Conservation (phyloP, 73 alveolate species). For the Paramecium bursaria region DNA sequence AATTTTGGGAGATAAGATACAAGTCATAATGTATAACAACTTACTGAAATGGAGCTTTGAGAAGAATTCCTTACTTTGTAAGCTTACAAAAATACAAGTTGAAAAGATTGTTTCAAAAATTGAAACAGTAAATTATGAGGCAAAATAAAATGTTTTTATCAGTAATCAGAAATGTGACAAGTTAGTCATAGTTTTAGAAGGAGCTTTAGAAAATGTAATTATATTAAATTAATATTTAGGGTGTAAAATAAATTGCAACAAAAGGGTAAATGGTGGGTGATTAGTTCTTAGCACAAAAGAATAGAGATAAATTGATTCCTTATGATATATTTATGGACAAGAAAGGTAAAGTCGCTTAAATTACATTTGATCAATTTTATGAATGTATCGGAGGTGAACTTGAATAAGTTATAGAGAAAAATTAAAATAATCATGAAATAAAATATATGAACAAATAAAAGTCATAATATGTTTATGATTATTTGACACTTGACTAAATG, state of each 20-base stretch:
- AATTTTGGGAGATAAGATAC: slow-evolving; percentile 70
- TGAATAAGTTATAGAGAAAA: slow-evolving; percentile 61
- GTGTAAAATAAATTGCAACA: slow-evolving; percentile 73
- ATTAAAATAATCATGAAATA: slow-evolving; percentile 64
- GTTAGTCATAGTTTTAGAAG: slow-evolving; percentile 59
- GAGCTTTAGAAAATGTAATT: slow-evolving; percentile 34
- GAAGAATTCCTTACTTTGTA: slow-evolving; percentile 36
- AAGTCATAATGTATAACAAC: slow-evolving; percentile 70
- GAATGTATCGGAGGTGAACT: slow-evolving; percentile 69
- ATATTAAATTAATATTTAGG: slow-evolving; percentile 51
- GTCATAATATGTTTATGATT: slow-evolving; percentile 26
- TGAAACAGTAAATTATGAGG: slow-evolving; percentile 57
- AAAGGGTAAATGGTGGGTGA: slow-evolving; percentile 76
- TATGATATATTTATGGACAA: slow-evolving; percentile 74
- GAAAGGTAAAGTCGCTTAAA: slow-evolving; percentile 64
- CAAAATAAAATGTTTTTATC: slow-evolving; percentile 3
- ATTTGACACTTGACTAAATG: slow-evolving; percentile 58
- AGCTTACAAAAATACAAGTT: slow-evolving; percentile 65
- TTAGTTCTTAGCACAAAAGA: slow-evolving; percentile 70
- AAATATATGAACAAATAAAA: slow-evolving; percentile 62
- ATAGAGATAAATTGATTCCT: slow-evolving; percentile 70
- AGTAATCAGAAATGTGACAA: slow-evolving; percentile 30
- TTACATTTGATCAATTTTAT: slow-evolving; percentile 47
- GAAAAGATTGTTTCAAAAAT: slow-evolving; percentile 60
- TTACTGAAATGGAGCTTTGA: slow-evolving; percentile 71